Base-by-base conservation (phyloP, 2,329 filamentous ascomycete species). In the Sarocladiaceae sp. region DNA sequence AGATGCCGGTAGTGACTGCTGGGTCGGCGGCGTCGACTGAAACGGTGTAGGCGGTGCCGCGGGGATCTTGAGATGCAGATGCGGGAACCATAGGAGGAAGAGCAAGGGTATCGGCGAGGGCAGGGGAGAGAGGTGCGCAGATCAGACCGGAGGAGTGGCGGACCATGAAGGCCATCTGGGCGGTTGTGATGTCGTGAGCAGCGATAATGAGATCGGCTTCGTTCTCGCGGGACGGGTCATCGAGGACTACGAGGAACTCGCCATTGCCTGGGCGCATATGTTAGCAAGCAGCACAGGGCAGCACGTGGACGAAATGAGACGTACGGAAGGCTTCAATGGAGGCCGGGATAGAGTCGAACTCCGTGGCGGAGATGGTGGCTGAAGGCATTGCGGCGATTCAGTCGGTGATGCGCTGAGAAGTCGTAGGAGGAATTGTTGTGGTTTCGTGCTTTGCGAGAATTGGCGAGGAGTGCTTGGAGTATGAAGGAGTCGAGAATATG, bases 131-230 rank as follows among this genome's bases (percentile, higher is more conserved):
- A 15, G 94, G 93, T 0, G 88, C 88, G 82, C 94, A 97, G 73
- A 99, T 86, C 65, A 93, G 84, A 66, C 94, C 94, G 3, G 90
- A 90, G 35, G 88, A 88, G 76, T 96, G 84, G 63, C 91, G 90
- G 69, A 99, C 83, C 80, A 99, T 86, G 77, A 97, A 99, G 62
- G 91, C 90, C 85, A 96, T 95, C 73, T 97, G 93, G 58, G 88
- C 81, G 22, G 91, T 79, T 8, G 93, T 96, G 58, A 97, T 75
- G 63, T 87, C 80, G 59, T 90, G 77, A 56, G 91, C 93, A 59
- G 94, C 90, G 65, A 97, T 95, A 71, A 97, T 97, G 47, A 99
- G 83, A 74, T 99, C 94, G 70, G 92, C 94, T 79, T 99, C 94
- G 70, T 99, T 99, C 71, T 99, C 94, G 70, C 94, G 92, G 56